Base-by-base conservation (phyloP, 2,329 filamentous ascomycete species). In the Fusarium scirpi region DNA sequence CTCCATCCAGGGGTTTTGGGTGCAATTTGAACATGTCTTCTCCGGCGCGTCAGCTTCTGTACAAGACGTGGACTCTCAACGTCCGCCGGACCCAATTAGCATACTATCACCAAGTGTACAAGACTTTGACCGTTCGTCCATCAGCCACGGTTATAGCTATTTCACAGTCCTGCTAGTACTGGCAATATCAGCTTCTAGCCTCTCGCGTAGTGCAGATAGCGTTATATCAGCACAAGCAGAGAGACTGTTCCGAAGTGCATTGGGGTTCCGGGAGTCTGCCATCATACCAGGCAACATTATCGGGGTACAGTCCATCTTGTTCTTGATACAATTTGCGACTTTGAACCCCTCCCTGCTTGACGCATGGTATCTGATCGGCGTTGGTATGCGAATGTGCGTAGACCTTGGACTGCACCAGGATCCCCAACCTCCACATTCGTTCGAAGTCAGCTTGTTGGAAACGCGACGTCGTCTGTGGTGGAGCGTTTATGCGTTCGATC, bases 381-480 rank as follows among this genome's bases (percentile, higher is more conserved):
- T 65, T 1, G 62, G 62, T 0, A 65, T 65, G 59, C 52, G 62
- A 0, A 65, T 65, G 62, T 65, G 60, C 8, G 62, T 65, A 8
- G 62, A 65, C 3, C 60, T 65, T 2, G 62, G 62, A 0, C 32
- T 65, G 0, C 62, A 65, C 12, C 62, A 65, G 20, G 62, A 65
- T 51, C 62, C 62, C 0, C 40, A 51, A 1, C 45, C 60, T 20
- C 12, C 27, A 4, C 32, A 65, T 1, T 59, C 40, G 0, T 11
- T 65, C 1, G 38, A 47, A 2, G 44, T 25, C 0, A 65, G 62
- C 9, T 29, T 65, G 0, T 2, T 65, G 5, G 60, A 65, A 9
- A 65, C 62, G 20, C 8, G 62, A 1, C 60, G 60, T 1, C 62
- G 62, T 8, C 22, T 65, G 0, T 65, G 60, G 62, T 65, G 62